phyloP scores from a whole-genome alignment of 306 rosid genomes.

The Arachis stenosperma region DNA sequence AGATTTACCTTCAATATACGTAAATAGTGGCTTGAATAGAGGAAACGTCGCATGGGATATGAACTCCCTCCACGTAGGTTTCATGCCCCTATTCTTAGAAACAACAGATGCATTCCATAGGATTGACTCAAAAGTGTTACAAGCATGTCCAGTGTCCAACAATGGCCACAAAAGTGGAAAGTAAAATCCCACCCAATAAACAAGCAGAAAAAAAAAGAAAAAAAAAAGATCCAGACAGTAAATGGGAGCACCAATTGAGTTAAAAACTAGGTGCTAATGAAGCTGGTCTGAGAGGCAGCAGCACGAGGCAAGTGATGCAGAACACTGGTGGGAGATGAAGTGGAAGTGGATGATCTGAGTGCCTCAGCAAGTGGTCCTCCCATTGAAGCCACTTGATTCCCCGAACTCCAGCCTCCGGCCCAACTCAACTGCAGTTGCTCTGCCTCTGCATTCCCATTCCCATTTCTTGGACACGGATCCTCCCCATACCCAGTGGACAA shows the following conservation, averaged over 20 bases:
- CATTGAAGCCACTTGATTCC: slow-evolving; percentile 78
- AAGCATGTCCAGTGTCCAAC: slow-evolving; percentile 23
- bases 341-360: slow-evolving; percentile 70
- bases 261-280: slow-evolving; percentile 51
- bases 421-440: slow-evolving; percentile 62
- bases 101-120: slow-evolving; percentile 15
- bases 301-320: slow-evolving; percentile 73
- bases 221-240: not conserved
- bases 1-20: not conserved
- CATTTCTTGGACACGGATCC: slow-evolving; percentile 42
- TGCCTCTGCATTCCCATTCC: slow-evolving; percentile 36
- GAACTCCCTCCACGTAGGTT: not conserved
- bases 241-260: not conserved
- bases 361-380: slow-evolving; percentile 99
- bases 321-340: slow-evolving; percentile 85
- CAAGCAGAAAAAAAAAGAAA: too few relatives aligned
- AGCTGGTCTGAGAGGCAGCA: slow-evolving; percentile 61
- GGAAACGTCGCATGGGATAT: not conserved
- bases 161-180: slow-evolving; percentile 30
- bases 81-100: not conserved
- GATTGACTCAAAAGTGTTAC: not conserved
- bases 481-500: slow-evolving; percentile 73
- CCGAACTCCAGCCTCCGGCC: slow-evolving; percentile 69
- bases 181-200: not conserved
- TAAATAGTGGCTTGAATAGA: not conserved